Evolutionary conservation across 352 stramenopile species (phyloP), one percentile per base, ranked within the genome.

Genomic region (Phytophthora palmivora): DNA sequence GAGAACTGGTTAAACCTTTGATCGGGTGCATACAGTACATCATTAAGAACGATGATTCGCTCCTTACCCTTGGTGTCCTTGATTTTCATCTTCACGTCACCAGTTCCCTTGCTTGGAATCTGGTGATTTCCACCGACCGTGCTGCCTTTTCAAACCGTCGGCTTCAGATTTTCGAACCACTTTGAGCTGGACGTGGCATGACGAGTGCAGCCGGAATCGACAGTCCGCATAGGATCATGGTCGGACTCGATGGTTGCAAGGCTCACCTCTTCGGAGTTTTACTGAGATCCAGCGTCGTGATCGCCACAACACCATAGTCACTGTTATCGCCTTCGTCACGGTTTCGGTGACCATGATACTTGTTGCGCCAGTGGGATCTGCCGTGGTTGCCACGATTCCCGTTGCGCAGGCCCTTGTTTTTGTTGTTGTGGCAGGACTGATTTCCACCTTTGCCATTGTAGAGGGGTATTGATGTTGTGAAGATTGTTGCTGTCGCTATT

Each of bases 181-280:
- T 48, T 12, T 19, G 50, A 10, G 42, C 18, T 63, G 9, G n/a
- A 34, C n/a, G 24, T 58, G 1, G 44, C 21, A 32, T 59, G 38
- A 0, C 51, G 51, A n/a, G 44, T 63, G 28, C 60, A 69, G 2
- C 51, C 52, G 22, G 45, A 69, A 32, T 69, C 51, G 8, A 62
- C 16, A 0, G 48, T 69, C 52, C 60, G 63, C 5, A 14, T 21
- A 2, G 56, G 46, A 14, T 57, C 56, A 6, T 16, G 37, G 0
- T 33, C 2, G 5, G 16, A 22, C 0, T 34, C 50, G 18, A 22
- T 4, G 7, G 26, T 33, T 8, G 49, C 38, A 1, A 68, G 50
- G 9, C 33, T 54, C 0, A 58, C 7, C 4, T 30, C 33, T 4
- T 56, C 38, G 8, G 18, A 28, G 2, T 38, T 15, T 15, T 9